A percentile compares a stretch with the other conserved stretches of the same genome.
Evolutionary conservation across 2,329 filamentous ascomycete species (phyloP).

Genomic region (Drechslerella dactyloides): DNA sequence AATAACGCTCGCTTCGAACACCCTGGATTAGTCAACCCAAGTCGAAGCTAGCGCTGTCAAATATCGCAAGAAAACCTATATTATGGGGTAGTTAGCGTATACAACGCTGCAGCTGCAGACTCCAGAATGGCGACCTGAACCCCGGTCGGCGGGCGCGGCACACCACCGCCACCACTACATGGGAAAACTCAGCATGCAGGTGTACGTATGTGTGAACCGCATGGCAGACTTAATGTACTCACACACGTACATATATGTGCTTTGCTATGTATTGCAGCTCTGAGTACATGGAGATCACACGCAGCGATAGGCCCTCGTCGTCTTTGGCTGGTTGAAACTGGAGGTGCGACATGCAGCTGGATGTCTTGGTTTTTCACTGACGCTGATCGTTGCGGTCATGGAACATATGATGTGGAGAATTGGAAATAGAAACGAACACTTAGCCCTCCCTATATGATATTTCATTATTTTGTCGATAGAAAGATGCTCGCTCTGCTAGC

Average conservation of each 20-base stretch:
- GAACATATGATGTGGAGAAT: conserved; percentile 21
- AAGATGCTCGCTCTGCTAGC: neutral
- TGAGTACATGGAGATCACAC: too few species aligned
- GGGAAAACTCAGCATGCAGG: neutral
- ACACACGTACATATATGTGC: too few species aligned
- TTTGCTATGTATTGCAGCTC: too few species aligned
- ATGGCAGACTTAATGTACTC: neutral
- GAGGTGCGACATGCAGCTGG: conserved; percentile 37
- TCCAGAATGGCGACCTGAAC: neutral
- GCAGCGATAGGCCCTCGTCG: conserved; percentile 9
- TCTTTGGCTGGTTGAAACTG: conserved; percentile 17
- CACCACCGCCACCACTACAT: conserved; percentile 5
- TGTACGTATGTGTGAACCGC: neutral
- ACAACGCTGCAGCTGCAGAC: neutral
- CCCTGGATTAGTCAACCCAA: conserved; percentile 33
- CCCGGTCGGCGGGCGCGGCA: conserved; percentile 1
- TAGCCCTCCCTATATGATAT: too few species aligned
- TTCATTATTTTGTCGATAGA: neutral
- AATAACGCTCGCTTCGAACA: conserved; percentile 47
- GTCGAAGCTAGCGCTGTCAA: conserved; percentile 16
- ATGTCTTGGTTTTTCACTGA: conserved; percentile 33
- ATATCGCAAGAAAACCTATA: conserved; percentile 9
- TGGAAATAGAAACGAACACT: neutral
- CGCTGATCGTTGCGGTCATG: conserved; percentile 28
- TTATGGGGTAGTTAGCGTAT: neutral